Conservation (phyloP, 352 stramenopile species). For the Globisporangium camurandrum region DNA sequence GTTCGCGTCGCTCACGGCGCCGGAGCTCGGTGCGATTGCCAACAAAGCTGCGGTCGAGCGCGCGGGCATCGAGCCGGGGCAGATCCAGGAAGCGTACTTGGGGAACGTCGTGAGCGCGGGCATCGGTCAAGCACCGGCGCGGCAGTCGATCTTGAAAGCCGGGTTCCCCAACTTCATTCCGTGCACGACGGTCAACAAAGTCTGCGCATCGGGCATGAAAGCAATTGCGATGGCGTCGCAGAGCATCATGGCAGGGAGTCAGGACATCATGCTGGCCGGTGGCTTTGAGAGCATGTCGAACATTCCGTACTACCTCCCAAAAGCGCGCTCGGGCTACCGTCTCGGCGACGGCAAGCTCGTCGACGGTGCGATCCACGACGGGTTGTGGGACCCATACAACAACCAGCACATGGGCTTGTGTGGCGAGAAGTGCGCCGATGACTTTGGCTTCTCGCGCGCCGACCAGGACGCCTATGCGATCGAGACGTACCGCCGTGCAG, state of each 20-base stretch:
- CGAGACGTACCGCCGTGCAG: constrained; percentile 85
- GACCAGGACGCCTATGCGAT: constrained; percentile 95
- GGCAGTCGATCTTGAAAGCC: constrained; percentile 90
- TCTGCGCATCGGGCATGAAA: constrained; percentile 96
- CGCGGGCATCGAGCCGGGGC: constrained; percentile 46
- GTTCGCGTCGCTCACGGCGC: constrained; percentile 81
- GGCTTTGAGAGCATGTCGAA: constrained; percentile 98
- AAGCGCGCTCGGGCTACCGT: constrained; percentile 87
- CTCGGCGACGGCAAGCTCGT: constrained; percentile 89
- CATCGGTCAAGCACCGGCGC: constrained; percentile 94
- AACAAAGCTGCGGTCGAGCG: constrained; percentile 82
- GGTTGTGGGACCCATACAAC: constrained; percentile 97
- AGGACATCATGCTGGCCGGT: constrained; percentile 88
- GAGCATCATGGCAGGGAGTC: constrained; percentile 82
- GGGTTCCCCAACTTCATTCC: constrained; percentile 89
- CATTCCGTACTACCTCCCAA: constrained; percentile 94
- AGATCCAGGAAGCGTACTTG: constrained; percentile 96
- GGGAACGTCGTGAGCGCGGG: constrained; percentile 96
- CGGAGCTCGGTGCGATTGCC: constrained; percentile 90
- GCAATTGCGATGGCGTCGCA: constrained; percentile 75
- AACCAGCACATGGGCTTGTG: constrained; percentile 94
- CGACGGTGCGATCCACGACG: constrained; percentile 92
- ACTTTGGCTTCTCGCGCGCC: constrained; percentile 33
- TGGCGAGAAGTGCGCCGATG: constrained; percentile 88
- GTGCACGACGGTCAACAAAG: constrained; percentile 99